Conservation (phyloP, 139 green algal genomes). For the Picochlorum sp. region DNA sequence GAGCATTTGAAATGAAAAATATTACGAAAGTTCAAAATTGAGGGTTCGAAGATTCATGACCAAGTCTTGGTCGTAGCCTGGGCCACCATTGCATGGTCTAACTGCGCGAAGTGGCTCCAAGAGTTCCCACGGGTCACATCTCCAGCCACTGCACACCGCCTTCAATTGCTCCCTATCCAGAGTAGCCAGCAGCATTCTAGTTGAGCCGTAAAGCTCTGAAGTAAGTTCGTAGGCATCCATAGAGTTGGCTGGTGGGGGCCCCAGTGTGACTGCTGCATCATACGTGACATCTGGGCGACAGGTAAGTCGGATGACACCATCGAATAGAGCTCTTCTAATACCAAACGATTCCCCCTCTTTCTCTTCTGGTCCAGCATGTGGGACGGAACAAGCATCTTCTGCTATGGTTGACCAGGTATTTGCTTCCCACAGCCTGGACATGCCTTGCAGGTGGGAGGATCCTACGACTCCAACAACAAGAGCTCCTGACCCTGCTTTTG, state of each 20-base stretch:
- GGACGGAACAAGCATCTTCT: background rate
- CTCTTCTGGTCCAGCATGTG: background rate
- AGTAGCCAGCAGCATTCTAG: constrained; percentile 36
- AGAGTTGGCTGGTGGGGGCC: background rate
- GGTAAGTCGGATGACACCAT: constrained; percentile 29
- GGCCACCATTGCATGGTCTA: constrained; percentile 26
- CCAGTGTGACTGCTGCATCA: constrained; percentile 26
- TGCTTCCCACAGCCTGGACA: constrained; percentile 17
- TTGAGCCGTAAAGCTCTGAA: constrained; percentile 28
- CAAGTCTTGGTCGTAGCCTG: constrained; percentile 22
- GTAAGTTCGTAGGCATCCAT: constrained; percentile 17
- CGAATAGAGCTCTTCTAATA: constrained; percentile 25
- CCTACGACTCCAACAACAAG: constrained; percentile 30
- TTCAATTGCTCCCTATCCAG: constrained; percentile 23
- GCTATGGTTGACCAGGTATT: constrained; percentile 8
- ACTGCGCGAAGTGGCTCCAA: constrained; percentile 17
- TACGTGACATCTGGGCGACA: constrained; percentile 26
- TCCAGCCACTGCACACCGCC: constrained; percentile 34
- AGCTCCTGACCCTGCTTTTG: constrained; percentile 1
- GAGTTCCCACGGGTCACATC: constrained; percentile 32
- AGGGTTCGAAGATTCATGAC: constrained; percentile 27
- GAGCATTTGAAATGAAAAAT: background rate
- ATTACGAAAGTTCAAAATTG: constrained; percentile 25
- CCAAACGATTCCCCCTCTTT: constrained; percentile 14
- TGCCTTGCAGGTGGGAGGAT: constrained; percentile 23